These are phyloP conservation scores for Zymoseptoria brevis DNA, from an alignment of 2,329 filamentous ascomycete genomes.

Conservation along the genomic window DNA sequence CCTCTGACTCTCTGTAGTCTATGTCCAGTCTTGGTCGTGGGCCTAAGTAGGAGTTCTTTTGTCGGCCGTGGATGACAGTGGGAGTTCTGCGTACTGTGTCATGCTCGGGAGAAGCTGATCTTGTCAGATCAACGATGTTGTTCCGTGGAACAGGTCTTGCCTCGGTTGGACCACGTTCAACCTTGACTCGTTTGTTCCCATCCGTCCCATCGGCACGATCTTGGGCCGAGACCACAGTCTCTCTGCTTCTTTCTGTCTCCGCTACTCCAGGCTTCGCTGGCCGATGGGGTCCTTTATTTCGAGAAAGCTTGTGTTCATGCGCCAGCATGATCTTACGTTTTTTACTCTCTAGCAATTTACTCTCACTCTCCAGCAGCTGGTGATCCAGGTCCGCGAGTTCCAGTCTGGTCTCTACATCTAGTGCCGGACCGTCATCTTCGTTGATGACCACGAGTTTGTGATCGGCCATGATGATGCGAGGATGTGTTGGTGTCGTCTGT, in stretches of 20 bases:
- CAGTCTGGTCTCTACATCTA: not conserved
- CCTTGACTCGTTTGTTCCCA: not conserved
- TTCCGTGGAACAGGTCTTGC: too few relatives aligned
- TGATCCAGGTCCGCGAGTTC: too few relatives aligned
- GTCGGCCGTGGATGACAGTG: too few relatives aligned
- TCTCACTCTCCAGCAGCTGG: not conserved
- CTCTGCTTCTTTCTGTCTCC: not conserved
- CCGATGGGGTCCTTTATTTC: not conserved
- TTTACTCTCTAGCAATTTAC: not conserved
- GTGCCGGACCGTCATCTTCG: not conserved
- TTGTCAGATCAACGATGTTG: not conserved
- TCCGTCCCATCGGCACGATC: not conserved
- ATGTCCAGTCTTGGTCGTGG: too few relatives aligned
- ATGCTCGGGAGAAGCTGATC: too few relatives aligned
- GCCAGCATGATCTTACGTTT: not conserved
- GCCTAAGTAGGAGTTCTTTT: too few relatives aligned
- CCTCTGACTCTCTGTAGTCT: too few relatives aligned
- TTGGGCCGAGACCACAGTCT: not conserved
- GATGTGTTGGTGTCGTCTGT: not conserved
- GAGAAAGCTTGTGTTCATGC: not conserved
- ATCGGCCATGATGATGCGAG: not conserved
- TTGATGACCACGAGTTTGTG: not conserved
- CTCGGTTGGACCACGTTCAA: not conserved
- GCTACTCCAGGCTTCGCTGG: not conserved
- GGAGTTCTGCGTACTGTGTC: too few relatives aligned